Evolutionary conservation across 208 protist species (phyloP).

Genomic region (Trypanosoma scelopori): DNA sequence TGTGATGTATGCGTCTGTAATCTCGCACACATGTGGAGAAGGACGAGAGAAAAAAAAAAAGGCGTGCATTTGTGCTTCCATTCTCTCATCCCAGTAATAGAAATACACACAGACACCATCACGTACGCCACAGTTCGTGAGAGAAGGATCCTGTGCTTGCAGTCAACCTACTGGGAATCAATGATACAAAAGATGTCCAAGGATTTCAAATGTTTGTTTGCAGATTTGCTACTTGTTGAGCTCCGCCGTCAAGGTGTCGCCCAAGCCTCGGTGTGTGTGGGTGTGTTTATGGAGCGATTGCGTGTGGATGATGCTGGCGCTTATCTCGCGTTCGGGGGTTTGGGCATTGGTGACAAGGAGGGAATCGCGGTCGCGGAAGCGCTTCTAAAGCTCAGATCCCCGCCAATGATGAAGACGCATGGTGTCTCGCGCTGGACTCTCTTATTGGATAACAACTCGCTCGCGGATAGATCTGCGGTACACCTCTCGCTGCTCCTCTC

Average conservation of each 20-base stretch:
- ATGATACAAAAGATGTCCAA: too few species aligned
- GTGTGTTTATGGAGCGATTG: constrained; percentile 7
- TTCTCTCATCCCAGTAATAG: too few species aligned
- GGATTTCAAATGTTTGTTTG: background rate
- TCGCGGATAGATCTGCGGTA: constrained; percentile 45
- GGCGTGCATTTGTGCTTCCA: too few species aligned
- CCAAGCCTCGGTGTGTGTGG: constrained; percentile 9
- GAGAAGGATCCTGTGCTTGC: too few species aligned
- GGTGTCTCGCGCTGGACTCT: constrained; percentile 20
- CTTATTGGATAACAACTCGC: constrained; percentile 33
- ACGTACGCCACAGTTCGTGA: too few species aligned
- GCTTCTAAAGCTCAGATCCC: constrained; percentile 42
- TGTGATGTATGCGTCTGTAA: too few species aligned
- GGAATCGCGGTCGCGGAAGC: constrained; percentile 58
- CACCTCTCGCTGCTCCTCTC: constrained; percentile 56
- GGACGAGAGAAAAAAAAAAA: too few species aligned
- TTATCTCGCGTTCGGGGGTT: constrained; percentile 31
- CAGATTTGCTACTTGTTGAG: constrained; percentile 38
- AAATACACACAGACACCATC: too few species aligned
- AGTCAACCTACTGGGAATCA: too few species aligned
- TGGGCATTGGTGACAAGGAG: constrained; percentile 48
- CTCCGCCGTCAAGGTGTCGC: constrained; percentile 58
- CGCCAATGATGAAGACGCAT: constrained; percentile 3
- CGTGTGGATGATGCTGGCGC: constrained; percentile 12
- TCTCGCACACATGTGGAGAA: too few species aligned